Conservation (phyloP, 495 filamentous ascomycete genomes). For the Saxophila tyrrhenica region DNA sequence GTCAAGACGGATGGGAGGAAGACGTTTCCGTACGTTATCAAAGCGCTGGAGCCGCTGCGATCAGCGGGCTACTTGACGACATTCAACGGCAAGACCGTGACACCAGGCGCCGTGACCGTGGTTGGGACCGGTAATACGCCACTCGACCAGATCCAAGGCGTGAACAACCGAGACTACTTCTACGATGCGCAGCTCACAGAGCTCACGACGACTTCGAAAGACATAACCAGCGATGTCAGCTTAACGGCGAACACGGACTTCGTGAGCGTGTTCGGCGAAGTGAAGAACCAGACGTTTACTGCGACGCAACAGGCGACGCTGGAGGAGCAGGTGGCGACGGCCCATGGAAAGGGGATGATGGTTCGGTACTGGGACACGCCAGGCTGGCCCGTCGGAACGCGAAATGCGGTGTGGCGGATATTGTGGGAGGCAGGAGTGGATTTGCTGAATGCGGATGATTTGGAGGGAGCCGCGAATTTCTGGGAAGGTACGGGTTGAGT, state of each 20-base stretch:
- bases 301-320: conserved; percentile 28
- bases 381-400: conserved; percentile 26
- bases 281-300: conserved; percentile 25
- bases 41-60: conserved; percentile 26
- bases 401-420: conserved; percentile 30
- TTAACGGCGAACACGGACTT: conserved; percentile 25
- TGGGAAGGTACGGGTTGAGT: conserved; percentile 19
- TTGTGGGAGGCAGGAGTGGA: conserved; percentile 28
- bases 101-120: conserved; percentile 25
- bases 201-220: conserved; percentile 31
- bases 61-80: conserved; percentile 25
- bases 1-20: conserved; percentile 27
- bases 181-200: conserved; percentile 47
- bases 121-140: conserved; percentile 33
- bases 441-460: conserved; percentile 33
- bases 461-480: conserved; percentile 31
- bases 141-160: conserved; percentile 35
- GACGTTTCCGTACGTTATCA: conserved; percentile 27
- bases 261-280: conserved; percentile 27
- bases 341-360: conserved; percentile 30
- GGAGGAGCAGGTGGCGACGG: conserved; percentile 28
- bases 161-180: conserved; percentile 44
- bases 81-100: conserved; percentile 23
- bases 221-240: conserved; percentile 24
- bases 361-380: conserved; percentile 33